Percentiles rank a stretch among this genome's conserved stretches.
phyloP scores from a whole-genome alignment of 768 basidiomycete genomes.

The Phylloporus sp. region DNA sequence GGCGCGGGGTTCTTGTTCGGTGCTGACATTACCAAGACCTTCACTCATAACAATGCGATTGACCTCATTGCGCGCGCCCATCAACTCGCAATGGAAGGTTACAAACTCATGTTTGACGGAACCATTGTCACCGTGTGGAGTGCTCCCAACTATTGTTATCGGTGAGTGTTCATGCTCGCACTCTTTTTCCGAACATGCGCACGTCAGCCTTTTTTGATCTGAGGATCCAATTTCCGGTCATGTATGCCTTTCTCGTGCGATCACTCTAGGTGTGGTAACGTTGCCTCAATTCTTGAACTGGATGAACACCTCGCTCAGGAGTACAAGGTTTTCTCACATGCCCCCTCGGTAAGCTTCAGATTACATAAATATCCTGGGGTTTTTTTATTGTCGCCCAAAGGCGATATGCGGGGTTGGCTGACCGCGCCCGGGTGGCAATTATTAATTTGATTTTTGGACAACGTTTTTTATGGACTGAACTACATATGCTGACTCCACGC shows the following conservation, averaged over 20 bases:
- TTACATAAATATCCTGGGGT: slow-evolving; percentile 16
- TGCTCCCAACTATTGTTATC: slow-evolving; percentile 96
- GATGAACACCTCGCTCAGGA: slow-evolving; percentile 91
- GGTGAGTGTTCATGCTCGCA: slow-evolving; percentile 51
- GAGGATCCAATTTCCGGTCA: slow-evolving; percentile 24
- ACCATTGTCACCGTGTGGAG: slow-evolving; percentile 98
- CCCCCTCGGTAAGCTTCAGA: slow-evolving; percentile 62
- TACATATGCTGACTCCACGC: slow-evolving; percentile 1
- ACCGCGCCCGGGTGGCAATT: slow-evolving; percentile 6
- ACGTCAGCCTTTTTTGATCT: slow-evolving; percentile 14
- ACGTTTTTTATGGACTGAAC: neutral
- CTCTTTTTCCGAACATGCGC: slow-evolving; percentile 13
- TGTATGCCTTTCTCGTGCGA: slow-evolving; percentile 4
- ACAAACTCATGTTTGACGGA: slow-evolving; percentile 94
- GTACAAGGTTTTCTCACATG: slow-evolving; percentile 93
- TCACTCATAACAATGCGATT: slow-evolving; percentile 87
- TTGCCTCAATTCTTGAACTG: slow-evolving; percentile 89
- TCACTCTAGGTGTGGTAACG: slow-evolving; percentile 79
- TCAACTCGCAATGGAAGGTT: slow-evolving; percentile 97
- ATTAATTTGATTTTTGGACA: slow-evolving; percentile 2
- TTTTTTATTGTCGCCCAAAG: slow-evolving; percentile 12
- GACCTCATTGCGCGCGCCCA: slow-evolving; percentile 96
- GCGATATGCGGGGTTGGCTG: slow-evolving; percentile 26
- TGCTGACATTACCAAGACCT: slow-evolving; percentile 82
- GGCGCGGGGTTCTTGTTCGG: slow-evolving; percentile 97